Conservation (phyloP, 2,329 filamentous ascomycete genomes). For the Didymella pinodella region DNA sequence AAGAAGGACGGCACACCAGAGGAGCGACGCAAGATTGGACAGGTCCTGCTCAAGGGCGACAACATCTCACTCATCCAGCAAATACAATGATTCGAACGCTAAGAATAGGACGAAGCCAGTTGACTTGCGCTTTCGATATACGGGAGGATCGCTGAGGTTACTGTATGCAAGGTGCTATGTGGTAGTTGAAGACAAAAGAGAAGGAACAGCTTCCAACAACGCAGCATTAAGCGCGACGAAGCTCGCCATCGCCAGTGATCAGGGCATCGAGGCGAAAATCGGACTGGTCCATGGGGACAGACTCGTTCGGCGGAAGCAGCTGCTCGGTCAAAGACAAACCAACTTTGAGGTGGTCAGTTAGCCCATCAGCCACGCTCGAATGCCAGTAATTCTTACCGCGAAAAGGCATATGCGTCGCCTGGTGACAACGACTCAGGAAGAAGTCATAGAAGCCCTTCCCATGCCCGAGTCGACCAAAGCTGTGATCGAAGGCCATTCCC, state of each 20-base stretch:
- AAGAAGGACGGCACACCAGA: conserved; percentile 78
- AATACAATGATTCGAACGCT: conserved; percentile 32
- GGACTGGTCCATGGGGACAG: conserved; percentile 76
- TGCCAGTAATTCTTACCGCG: conserved; percentile 61
- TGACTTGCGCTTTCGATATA: conserved; percentile 15
- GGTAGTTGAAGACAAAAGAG: conserved; percentile 7
- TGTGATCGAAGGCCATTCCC: conserved; percentile 86
- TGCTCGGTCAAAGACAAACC: conserved; percentile 89
- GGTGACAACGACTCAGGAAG: conserved; percentile 80
- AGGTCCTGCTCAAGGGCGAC: conserved; percentile 87
- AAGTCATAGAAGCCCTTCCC: conserved; percentile 97
- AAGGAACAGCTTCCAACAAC: conserved; percentile 3
- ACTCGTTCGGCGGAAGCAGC: conserved; percentile 70
- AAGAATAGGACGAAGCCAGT: conserved; percentile 2
- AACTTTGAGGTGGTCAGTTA: conserved; percentile 60
- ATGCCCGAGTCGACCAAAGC: conserved; percentile 82
- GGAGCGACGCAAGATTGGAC: conserved; percentile 78
- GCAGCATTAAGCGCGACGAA: conserved; percentile 39
- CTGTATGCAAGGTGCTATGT: conserved; percentile 10
- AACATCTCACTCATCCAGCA: conserved; percentile 80
- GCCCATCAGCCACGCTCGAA: conserved; percentile 40
- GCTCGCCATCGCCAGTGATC: conserved; percentile 72
- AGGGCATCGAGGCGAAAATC: conserved; percentile 84
- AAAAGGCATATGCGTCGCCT: conserved; percentile 61
- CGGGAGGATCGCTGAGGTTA: conserved; percentile 13